Evolutionary conservation across 179 eudicot species (phyloP), one percentile per base, ranked within the genome.

Genomic region (Dionaea muscipula): DNA sequence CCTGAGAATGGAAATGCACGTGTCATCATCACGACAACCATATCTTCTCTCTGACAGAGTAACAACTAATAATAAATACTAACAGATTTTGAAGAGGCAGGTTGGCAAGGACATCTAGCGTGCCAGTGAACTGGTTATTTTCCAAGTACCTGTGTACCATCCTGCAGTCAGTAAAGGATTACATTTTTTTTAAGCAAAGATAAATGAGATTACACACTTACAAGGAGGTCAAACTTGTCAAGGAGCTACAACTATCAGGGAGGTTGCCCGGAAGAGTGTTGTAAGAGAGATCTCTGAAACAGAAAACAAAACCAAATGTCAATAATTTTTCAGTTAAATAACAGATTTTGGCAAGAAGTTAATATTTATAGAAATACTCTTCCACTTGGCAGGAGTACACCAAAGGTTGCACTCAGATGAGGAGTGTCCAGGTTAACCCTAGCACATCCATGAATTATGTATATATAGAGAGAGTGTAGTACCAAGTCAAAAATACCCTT

Each of bases 71-170:
- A 49, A 49, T 50, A 36, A 53, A 47, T 61, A 68, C 95, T 78
- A 55, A 91, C 98, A 91, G 66, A 53, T 71, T 84, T 47, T 77
- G 35, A 31, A 31, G 35, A 31, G 35, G 35, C 10, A 75, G 63
- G 62, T 61, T 63, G 51, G 65, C 80, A 38, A 71, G 73, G 59
- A 71, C 76, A 58, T 75, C 59, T 41, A 75, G 71, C 24, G 76
- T 68, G 61, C 80, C 80, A 13, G 80, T 71, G 61, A 75, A 75
- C 60, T 75, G 76, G 56, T 75, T 75, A 55, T 71, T 71, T 61
- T 75, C 65, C 71, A 75, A 54, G 40, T 64, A 44, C 75, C 80
- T 75, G 66, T 68, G 56, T 0, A 36, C 48, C 24, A 58, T 46
- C 23, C 21, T 13, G 25, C 26, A 53, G 40, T 26, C 7, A 40